Evolutionary conservation across 352 stramenopile species (phyloP).

Genomic region (Globisporangium solare): DNA sequence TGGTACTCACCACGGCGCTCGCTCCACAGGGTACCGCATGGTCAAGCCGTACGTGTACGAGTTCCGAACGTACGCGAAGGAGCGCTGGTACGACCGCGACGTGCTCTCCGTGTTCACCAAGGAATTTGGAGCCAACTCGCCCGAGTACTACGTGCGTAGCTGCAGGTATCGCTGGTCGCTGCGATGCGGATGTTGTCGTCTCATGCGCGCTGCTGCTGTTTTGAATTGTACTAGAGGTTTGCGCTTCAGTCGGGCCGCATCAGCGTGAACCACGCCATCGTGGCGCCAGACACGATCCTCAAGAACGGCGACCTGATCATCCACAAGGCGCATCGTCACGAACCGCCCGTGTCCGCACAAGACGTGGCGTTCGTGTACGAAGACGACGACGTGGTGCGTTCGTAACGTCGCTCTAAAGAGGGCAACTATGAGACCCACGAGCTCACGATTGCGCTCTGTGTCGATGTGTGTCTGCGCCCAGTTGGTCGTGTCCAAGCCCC

Average conservation of each 20-base stretch:
- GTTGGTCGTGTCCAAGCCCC: constrained; percentile 87
- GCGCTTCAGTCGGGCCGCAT: constrained; percentile 93
- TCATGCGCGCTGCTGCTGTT: constrained; percentile 2
- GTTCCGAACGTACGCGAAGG: constrained; percentile 94
- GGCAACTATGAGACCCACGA: background rate
- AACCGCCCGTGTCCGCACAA: constrained; percentile 90
- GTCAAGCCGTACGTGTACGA: constrained; percentile 95
- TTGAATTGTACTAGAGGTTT: constrained; percentile 58
- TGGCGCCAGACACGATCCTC: constrained; percentile 76
- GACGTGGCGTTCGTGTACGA: constrained; percentile 78
- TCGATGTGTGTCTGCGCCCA: constrained; percentile 15
- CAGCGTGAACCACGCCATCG: constrained; percentile 87
- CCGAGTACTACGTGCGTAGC: constrained; percentile 76
- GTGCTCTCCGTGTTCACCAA: constrained; percentile 90
- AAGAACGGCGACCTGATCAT: constrained; percentile 92
- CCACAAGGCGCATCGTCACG: constrained; percentile 95
- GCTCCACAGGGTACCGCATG: constrained; percentile 60
- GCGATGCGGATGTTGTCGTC: constrained; percentile 1
- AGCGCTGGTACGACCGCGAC: constrained; percentile 90
- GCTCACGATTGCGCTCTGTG: background rate
- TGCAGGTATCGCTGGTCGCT: background rate
- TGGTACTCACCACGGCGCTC: background rate
- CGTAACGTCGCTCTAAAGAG: too few species aligned
- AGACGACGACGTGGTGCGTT: constrained; percentile 60
- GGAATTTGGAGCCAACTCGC: constrained; percentile 82